Conservation (phyloP, 192 early-diverging fungal genomes). For the Entophlyctis luteolus region DNA sequence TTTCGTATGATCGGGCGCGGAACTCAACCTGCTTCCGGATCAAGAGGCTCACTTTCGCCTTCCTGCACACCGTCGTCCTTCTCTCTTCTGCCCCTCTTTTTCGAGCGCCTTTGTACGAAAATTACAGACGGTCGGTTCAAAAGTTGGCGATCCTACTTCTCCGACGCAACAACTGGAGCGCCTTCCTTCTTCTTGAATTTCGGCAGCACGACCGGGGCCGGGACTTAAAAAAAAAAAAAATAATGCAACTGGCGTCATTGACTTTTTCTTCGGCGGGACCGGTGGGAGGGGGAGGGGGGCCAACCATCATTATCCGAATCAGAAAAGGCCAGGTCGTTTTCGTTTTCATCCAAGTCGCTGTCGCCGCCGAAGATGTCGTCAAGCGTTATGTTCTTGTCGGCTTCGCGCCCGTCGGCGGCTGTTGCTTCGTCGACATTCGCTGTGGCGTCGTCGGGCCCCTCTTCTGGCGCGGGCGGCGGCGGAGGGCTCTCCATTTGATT, state of each 20-base stretch:
- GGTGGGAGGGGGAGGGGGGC: background rate
- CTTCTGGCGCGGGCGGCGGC: background rate
- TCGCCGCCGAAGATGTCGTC: slow-evolving; percentile 33
- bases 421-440: too few species aligned
- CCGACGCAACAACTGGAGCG: background rate
- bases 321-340: slow-evolving; percentile 22
- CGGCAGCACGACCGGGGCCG: slow-evolving; percentile 21
- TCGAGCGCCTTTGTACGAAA: slow-evolving; percentile 16
- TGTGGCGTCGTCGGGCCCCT: background rate
- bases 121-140: background rate
- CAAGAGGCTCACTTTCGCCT: background rate
- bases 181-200: slow-evolving; percentile 40
- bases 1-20: background rate
- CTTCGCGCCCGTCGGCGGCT: too few species aligned
- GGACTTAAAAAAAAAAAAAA: background rate
- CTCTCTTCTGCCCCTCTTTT: slow-evolving; percentile 23
- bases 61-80: slow-evolving; percentile 7
- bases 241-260: background rate
- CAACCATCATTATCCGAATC: slow-evolving; percentile 29
- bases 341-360: slow-evolving; percentile 34
- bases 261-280: too few species aligned
- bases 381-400: background rate
- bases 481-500: background rate
- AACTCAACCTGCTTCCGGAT: slow-evolving; percentile 16
- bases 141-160: too few species aligned